A percentile compares a stretch with the other conserved stretches of the same genome.
Evolutionary conservation across 1,139 yeast species (phyloP).

Genomic region (Pichia sp.): DNA sequence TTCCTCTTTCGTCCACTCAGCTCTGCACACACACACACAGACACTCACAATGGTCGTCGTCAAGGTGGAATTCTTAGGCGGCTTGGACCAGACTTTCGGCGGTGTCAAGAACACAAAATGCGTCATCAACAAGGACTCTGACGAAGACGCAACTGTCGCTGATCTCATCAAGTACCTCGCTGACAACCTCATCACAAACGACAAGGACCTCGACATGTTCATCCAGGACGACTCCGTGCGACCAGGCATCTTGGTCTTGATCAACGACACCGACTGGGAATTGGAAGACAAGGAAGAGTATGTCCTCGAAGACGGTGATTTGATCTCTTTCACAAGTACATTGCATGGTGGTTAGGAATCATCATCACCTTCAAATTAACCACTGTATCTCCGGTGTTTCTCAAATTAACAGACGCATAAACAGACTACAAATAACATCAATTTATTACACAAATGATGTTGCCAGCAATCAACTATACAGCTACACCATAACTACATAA

Average conservation of each 20-base stretch:
- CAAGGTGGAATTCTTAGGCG: slow-evolving; percentile 38
- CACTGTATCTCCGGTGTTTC: too few relatives aligned
- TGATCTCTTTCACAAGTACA: slow-evolving; percentile 86
- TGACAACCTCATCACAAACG: slow-evolving; percentile 54
- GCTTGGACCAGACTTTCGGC: slow-evolving; percentile 51
- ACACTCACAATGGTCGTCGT: slow-evolving; percentile 8
- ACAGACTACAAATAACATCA: too few relatives aligned
- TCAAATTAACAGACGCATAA: too few relatives aligned
- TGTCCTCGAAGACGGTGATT: slow-evolving; percentile 70
- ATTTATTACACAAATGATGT: too few relatives aligned
- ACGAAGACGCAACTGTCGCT: slow-evolving; percentile 20
- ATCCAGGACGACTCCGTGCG: slow-evolving; percentile 79
- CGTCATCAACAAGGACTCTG: slow-evolving; percentile 24
- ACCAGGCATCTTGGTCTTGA: slow-evolving; percentile 88
- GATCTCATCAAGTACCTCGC: slow-evolving; percentile 59
- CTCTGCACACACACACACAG: too few relatives aligned
- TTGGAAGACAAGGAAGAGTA: slow-evolving; percentile 86
- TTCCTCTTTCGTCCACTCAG: too few relatives aligned
- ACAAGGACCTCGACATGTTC: slow-evolving; percentile 69
- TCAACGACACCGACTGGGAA: slow-evolving; percentile 98
- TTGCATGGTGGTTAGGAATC: slow-evolving; percentile 96
- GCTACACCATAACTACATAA: too few relatives aligned
- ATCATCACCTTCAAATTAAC: too few relatives aligned
- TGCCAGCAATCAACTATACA: too few relatives aligned
- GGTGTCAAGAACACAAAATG: slow-evolving; percentile 37